phyloP scores from a whole-genome alignment of 495 filamentous ascomycete species.

The Neurospora sp. region DNA sequence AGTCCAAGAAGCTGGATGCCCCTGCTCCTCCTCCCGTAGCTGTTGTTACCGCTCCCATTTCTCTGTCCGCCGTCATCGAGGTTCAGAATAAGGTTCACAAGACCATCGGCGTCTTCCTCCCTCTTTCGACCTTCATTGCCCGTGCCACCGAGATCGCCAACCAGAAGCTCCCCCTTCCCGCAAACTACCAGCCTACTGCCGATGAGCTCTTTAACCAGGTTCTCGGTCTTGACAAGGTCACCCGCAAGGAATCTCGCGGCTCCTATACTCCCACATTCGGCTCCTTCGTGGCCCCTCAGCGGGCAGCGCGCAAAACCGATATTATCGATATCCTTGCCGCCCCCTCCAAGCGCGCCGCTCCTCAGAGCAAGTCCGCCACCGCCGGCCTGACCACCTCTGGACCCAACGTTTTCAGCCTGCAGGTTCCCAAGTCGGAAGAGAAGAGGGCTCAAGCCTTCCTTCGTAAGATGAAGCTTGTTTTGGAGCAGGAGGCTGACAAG shows the following conservation, averaged over 20 bases:
- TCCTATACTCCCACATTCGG: conserved; percentile 48
- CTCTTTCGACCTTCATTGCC: conserved; percentile 76
- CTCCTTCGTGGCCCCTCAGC: conserved; percentile 29
- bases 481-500: conserved; percentile 75
- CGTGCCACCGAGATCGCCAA: conserved; percentile 80
- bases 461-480: conserved; percentile 65
- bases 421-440: conserved; percentile 67
- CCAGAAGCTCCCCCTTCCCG: conserved; percentile 62
- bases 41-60: conserved; percentile 60
- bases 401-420: conserved; percentile 73
- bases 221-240: conserved; percentile 53
- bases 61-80: conserved; percentile 62
- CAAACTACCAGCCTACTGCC: conserved; percentile 48
- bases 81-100: conserved; percentile 70
- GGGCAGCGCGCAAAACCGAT: conserved; percentile 54
- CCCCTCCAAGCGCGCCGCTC: conserved; percentile 23
- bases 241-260: conserved; percentile 35
- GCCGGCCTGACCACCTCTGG: conserved; percentile 34
- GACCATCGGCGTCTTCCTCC: conserved; percentile 65
- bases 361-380: conserved; percentile 15
- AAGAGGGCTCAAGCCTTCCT: conserved; percentile 70
- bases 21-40: conserved; percentile 34
- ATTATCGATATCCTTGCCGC: conserved; percentile 70
- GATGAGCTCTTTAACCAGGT: conserved; percentile 86
- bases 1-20: conserved; percentile 12